Conservation (phyloP, 1,284 basidiomycete species). For the Sporisorium iseilematis-ciliati region DNA sequence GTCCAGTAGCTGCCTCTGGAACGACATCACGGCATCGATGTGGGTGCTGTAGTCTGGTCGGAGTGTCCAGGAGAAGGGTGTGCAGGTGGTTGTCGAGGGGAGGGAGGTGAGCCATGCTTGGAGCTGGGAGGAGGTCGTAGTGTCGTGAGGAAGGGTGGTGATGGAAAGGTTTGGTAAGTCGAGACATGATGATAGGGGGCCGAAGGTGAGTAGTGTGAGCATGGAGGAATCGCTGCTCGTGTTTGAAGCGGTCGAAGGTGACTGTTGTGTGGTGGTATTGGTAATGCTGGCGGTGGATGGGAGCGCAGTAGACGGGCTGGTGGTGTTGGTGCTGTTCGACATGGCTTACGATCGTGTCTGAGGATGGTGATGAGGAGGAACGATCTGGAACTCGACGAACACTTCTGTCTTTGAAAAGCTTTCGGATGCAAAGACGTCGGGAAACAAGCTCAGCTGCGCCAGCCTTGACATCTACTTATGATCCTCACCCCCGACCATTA, state of each 20-base stretch:
- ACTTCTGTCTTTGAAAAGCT: no score
- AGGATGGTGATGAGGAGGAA: background rate
- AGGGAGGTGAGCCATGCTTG: conserved; percentile 18
- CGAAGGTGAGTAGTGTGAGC: conserved; percentile 27
- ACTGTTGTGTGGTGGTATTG: background rate
- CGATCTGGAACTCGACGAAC: no score
- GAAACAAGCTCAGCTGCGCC: no score
- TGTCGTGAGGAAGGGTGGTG: background rate
- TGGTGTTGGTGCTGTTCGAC: conserved; percentile 12
- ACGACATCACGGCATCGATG: conserved; percentile 9
- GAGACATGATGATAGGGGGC: conserved; percentile 32
- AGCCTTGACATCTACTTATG: no score
- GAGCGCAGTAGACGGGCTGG: background rate
- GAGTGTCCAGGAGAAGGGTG: conserved; percentile 14
- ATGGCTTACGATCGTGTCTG: background rate
- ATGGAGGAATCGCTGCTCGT: background rate
- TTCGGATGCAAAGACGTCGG: no score
- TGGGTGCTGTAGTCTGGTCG: conserved; percentile 26
- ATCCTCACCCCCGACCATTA: no score
- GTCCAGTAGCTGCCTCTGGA: conserved; percentile 18
- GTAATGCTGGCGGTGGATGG: background rate
- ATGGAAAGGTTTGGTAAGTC: conserved; percentile 13
- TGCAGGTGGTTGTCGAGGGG: conserved; percentile 13
- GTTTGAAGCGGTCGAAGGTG: background rate
- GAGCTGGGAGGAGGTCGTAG: conserved; percentile 6